Conservation (phyloP, 1,284 basidiomycete species). For the Ganoderma resinaceum region DNA sequence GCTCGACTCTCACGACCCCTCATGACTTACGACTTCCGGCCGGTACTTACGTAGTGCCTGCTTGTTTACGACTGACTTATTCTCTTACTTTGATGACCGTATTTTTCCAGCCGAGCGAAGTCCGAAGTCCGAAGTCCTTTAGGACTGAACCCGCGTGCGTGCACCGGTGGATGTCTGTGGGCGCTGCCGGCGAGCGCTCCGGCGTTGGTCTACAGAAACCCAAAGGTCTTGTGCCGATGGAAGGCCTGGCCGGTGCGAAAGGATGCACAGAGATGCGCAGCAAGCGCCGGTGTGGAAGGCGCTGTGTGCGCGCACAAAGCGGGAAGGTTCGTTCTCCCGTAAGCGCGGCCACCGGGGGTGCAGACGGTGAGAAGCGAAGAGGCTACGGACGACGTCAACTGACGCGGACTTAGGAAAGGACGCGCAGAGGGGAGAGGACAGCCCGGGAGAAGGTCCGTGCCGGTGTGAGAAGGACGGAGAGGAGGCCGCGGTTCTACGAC, state of each 20-base stretch:
- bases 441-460: slow-evolving; percentile 29
- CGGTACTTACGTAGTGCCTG: slow-evolving; percentile 30
- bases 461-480: slow-evolving; percentile 27
- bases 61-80: slow-evolving; percentile 36
- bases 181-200: slow-evolving; percentile 4
- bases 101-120: slow-evolving; percentile 8
- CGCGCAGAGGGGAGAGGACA: slow-evolving; percentile 11
- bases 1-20: slow-evolving; percentile 34
- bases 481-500: background rate
- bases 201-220: background rate
- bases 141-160: background rate
- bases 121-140: background rate
- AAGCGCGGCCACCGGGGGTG: slow-evolving; percentile 14
- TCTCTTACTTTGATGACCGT: slow-evolving; percentile 32
- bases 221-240: slow-evolving; percentile 19
- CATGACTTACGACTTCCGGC: slow-evolving; percentile 33
- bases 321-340: slow-evolving; percentile 22
- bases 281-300: slow-evolving; percentile 13
- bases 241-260: slow-evolving; percentile 2
- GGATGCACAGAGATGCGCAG: slow-evolving; percentile 16
- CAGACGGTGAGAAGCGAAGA: slow-evolving; percentile 15
- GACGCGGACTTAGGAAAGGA: slow-evolving; percentile 38
- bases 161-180: slow-evolving; percentile 2
- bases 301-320: slow-evolving; percentile 8
- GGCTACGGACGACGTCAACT: slow-evolving; percentile 26